phyloP scores from a whole-genome alignment of 495 filamentous ascomycete genomes.

The Neurospora sp. region DNA sequence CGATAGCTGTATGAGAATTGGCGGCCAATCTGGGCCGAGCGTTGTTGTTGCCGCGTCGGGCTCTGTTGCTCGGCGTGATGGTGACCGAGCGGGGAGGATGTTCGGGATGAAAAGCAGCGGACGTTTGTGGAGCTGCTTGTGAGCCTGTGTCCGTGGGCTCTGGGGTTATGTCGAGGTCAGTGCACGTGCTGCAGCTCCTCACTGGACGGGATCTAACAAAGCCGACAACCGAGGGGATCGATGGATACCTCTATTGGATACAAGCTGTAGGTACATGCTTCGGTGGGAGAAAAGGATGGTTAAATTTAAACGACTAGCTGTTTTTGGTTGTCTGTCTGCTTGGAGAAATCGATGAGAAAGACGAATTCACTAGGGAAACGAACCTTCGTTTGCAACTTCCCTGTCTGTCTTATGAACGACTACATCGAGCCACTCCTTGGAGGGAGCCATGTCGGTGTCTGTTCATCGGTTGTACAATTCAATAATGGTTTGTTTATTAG shows the following conservation, averaged over 20 bases:
- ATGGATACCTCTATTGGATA: not conserved
- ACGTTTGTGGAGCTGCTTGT: not conserved
- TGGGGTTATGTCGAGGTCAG: not conserved
- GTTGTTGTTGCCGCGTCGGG: not conserved
- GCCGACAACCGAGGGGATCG: not conserved
- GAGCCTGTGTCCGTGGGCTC: not conserved
- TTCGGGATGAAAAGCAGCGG: not conserved
- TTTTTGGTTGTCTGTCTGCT: not conserved
- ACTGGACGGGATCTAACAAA: not conserved
- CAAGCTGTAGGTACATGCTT: not conserved
- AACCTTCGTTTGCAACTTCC: not conserved
- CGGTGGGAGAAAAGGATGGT: not conserved
- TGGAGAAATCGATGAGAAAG: not conserved
- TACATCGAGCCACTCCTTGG: not conserved
- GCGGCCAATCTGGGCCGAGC: not conserved
- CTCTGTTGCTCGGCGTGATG: not conserved
- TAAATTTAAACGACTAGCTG: not conserved
- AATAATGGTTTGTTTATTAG: too few relatives aligned
- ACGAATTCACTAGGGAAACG: not conserved
- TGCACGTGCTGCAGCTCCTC: not conserved
- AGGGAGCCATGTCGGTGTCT: not conserved
- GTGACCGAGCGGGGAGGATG: not conserved
- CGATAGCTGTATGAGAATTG: not conserved
- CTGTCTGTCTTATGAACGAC: not conserved
- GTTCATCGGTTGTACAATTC: not conserved